phyloP scores from a whole-genome alignment of 1,284 basidiomycete species.

The Cryptococcus depauperatus region DNA sequence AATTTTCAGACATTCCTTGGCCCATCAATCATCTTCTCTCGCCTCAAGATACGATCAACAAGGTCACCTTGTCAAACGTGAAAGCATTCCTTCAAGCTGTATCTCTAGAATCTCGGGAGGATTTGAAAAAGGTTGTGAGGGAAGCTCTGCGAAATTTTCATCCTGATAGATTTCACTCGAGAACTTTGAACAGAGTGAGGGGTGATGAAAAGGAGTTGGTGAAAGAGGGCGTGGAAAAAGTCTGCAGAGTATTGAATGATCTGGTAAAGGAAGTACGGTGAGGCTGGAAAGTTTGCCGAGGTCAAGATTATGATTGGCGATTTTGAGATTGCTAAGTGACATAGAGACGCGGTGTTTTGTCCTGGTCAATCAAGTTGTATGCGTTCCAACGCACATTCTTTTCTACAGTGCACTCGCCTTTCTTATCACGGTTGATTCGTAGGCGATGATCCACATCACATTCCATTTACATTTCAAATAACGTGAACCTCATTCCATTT shows the following conservation, averaged over 20 bases:
- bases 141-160: slow-evolving; percentile 61
- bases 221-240: slow-evolving; percentile 56
- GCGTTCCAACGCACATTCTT: too few species aligned
- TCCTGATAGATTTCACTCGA: slow-evolving; percentile 64
- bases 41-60: slow-evolving; percentile 28
- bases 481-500: too few species aligned
- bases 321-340: too few species aligned
- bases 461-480: too few species aligned
- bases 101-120: slow-evolving; percentile 46
- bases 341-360: too few species aligned
- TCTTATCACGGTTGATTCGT: too few species aligned
- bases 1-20: slow-evolving; percentile 69
- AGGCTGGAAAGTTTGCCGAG: too few species aligned
- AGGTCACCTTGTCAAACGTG: slow-evolving; percentile 53
- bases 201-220: slow-evolving; percentile 54
- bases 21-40: slow-evolving; percentile 57
- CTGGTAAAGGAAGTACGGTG: slow-evolving; percentile 10
- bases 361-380: too few species aligned
- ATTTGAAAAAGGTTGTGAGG: slow-evolving; percentile 53
- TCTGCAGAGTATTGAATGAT: slow-evolving; percentile 54
- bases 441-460: too few species aligned
- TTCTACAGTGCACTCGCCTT: too few species aligned
- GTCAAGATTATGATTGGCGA: too few species aligned
- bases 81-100: slow-evolving; percentile 52
- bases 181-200: slow-evolving; percentile 50